Conservation (phyloP, 306 rosid species). For the Prunus campanulata region DNA sequence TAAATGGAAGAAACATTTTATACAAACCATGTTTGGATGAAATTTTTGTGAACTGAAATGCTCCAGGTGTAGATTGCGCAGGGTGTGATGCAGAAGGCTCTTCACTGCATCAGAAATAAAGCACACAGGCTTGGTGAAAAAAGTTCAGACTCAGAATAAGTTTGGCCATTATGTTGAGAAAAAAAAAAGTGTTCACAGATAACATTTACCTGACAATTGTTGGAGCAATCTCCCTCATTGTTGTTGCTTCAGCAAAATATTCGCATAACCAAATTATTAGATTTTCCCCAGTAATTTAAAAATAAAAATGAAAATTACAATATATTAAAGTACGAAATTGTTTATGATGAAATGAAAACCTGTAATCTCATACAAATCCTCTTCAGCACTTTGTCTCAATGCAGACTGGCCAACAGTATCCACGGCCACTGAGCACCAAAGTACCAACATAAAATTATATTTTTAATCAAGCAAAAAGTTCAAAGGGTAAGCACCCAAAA, state of each 20-base stretch:
- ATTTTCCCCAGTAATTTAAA: not conserved
- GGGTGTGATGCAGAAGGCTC: slow-evolving; percentile 12
- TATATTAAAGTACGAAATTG: not conserved
- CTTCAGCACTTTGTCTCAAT: slow-evolving; percentile 18
- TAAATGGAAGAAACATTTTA: not conserved
- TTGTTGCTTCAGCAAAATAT: slow-evolving; percentile 5
- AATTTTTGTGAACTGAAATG: slow-evolving; percentile 22
- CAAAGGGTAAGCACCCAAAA: too few relatives aligned
- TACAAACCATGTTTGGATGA: slow-evolving; percentile 26
- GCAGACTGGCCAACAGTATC: slow-evolving; percentile 19
- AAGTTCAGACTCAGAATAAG: not conserved
- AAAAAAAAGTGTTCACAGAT: not conserved
- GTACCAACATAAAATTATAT: too few relatives aligned
- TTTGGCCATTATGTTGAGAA: not conserved
- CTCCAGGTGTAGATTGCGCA: slow-evolving; percentile 17
- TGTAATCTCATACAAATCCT: slow-evolving; percentile 12
- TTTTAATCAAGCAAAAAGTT: too few relatives aligned
- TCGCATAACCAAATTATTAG: slow-evolving; percentile 1
- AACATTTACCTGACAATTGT: slow-evolving; percentile 27
- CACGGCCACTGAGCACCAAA: too few relatives aligned
- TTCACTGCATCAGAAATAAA: slow-evolving; percentile 14
- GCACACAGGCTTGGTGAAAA: not conserved
- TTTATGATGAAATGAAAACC: slow-evolving; percentile 22
- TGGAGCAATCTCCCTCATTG: slow-evolving; percentile 21
- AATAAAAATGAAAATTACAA: not conserved